phyloP scores from a whole-genome alignment of 2,329 filamentous ascomycete species.

The Keithomyces neogunnii region DNA sequence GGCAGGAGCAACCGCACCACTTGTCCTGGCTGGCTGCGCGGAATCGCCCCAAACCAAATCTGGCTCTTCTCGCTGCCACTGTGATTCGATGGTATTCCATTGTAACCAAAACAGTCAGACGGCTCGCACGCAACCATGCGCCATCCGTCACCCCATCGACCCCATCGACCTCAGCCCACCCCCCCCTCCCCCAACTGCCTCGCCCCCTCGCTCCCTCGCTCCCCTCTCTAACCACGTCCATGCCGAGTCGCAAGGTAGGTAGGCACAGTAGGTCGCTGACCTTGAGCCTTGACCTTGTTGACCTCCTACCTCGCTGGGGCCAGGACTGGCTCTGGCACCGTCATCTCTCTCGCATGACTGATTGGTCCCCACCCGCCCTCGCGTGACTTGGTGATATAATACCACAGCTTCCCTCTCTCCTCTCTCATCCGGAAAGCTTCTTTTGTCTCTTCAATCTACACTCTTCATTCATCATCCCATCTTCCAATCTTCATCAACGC shows the following conservation, averaged over 20 bases:
- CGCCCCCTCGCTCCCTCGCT: neutral
- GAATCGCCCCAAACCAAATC: neutral
- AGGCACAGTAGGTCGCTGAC: neutral
- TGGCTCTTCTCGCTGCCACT: neutral
- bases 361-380: constrained; percentile 14
- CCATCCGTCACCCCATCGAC: constrained; percentile 2
- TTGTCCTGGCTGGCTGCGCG: neutral
- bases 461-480: constrained; percentile 5
- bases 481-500: constrained; percentile 3
- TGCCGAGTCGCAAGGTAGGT: too few species aligned
- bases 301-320: neutral
- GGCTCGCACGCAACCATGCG: neutral
- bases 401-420: constrained; percentile 10
- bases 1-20: neutral
- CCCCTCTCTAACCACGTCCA: neutral
- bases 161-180: too few species aligned
- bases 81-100: too few species aligned
- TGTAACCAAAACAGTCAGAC: too few species aligned
- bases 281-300: neutral
- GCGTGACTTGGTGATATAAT: constrained; percentile 16
- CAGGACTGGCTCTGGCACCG: too few species aligned
- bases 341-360: neutral
- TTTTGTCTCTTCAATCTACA: neutral
- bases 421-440: neutral
- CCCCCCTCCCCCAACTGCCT: too few species aligned